Base-by-base conservation (phyloP, 2,329 filamentous ascomycete genomes). In the Neofusicoccum cordaticola region DNA sequence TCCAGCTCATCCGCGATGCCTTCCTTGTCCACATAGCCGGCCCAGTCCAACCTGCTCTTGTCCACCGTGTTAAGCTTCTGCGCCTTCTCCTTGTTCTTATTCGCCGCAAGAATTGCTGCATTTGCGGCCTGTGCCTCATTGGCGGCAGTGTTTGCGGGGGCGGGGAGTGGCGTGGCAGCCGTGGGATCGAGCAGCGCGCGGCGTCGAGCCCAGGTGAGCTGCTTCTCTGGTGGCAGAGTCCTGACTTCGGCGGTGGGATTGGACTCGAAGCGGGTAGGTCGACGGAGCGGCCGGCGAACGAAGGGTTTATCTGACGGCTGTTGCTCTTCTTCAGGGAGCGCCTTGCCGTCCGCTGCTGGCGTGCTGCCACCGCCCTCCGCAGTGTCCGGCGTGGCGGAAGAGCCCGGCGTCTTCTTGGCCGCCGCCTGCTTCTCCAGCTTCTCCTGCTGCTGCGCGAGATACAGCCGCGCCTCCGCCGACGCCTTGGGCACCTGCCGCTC, bases 11-110 rank as follows among this genome's bases (percentile, higher is more conserved):
- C 86, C 64, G 83, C 82, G 65, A 88, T 83, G 35, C 86, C 86
- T 51, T 84, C 83, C 62, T 84, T 77, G 71, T 88, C 85, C 45
- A 89, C 86, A 70, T 87, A 88, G 11, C 83, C 82, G 19, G 85
- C 86, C 87, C 87, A 89, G 69, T 89, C 87, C 70, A 88, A 77
- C 62, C 86, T 82, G 35, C 84, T 87, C 74, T 89, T 89, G 74
- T 88, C 86, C 57, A 89, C 85, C 0, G 86, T 88, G 68, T 87
- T 89, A 76, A 89, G 83, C 71, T 88, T 88, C 65, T 84, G 83
- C 22, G 70, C 83, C 77, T 76, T 82, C 69, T 71, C 79, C 12
- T 39, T 42, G 70, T 69, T 7, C 69, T 69, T 56, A 8, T 19
- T 45, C 34, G 31, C 53, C 34, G 27, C 70, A 71, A 37, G 4